These are phyloP conservation scores for Cicer cuneatum DNA, from an alignment of 306 rosid genomes.

Conservation along the genomic window DNA sequence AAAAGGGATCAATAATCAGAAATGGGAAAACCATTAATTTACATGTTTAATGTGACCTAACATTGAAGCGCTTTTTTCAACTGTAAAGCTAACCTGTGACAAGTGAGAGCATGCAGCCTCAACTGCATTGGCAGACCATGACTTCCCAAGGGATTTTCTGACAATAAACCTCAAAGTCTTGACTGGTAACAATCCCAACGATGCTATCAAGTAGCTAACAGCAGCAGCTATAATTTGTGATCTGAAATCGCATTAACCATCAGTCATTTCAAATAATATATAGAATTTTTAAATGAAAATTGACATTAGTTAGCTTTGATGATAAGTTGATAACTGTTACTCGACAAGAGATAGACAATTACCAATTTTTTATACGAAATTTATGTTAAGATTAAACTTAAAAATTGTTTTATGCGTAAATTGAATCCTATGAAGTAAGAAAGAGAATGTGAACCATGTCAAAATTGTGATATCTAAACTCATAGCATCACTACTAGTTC, in stretches of 20 bases:
- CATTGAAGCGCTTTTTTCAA: conserved; percentile 26
- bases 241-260: conserved; percentile 58
- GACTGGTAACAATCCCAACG: conserved; percentile 71
- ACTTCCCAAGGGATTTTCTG: conserved; percentile 61
- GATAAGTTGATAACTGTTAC: conserved; percentile 27
- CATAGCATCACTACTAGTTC: conserved; percentile 14
- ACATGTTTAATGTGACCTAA: conserved; percentile 28
- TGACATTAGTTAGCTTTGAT: neutral
- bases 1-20: conserved; percentile 14
- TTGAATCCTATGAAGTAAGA: conserved; percentile 1
- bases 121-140: conserved; percentile 81
- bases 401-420: conserved; percentile 7
- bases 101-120: conserved; percentile 87
- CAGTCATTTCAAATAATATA: conserved; percentile 34
- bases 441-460: conserved; percentile 35
- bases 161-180: conserved; percentile 61
- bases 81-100: conserved; percentile 63
- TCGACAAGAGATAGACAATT: conserved; percentile 29
- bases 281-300: conserved; percentile 33
- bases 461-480: conserved; percentile 34
- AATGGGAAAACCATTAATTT: neutral
- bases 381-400: conserved; percentile 24
- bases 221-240: conserved; percentile 57
- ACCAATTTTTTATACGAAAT: conserved; percentile 13
- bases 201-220: conserved; percentile 57